phyloP scores from a whole-genome alignment of 495 filamentous ascomycete genomes.

The Rostrohypoxylon terebratum region DNA sequence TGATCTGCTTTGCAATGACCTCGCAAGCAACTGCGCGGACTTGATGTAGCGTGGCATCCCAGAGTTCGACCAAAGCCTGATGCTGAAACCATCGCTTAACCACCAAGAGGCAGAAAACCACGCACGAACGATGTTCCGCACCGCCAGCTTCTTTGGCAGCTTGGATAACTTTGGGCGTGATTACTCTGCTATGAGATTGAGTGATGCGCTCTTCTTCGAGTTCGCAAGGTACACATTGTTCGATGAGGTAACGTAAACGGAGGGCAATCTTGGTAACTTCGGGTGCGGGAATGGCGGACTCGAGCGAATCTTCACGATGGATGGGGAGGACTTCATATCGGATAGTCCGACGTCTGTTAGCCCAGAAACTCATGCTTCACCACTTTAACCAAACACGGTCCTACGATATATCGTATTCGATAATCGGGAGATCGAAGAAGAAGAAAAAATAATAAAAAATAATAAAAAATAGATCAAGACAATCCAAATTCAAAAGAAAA shows the following conservation, averaged over 20 bases:
- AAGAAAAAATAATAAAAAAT: no score
- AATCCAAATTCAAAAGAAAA: neutral
- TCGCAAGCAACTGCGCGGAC: constrained; percentile 88
- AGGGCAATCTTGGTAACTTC: constrained; percentile 90
- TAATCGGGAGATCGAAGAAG: neutral
- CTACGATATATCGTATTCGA: neutral
- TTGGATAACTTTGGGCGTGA: constrained; percentile 79
- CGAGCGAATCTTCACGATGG: constrained; percentile 61
- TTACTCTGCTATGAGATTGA: constrained; percentile 81
- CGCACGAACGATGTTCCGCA: constrained; percentile 76
- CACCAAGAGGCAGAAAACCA: constrained; percentile 85
- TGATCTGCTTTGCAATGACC: constrained; percentile 92
- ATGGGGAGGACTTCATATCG: constrained; percentile 69
- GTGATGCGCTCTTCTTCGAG: constrained; percentile 78
- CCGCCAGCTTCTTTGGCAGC: constrained; percentile 86
- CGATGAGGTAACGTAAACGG: constrained; percentile 89
- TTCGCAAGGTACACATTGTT: constrained; percentile 88
- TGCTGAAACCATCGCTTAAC: constrained; percentile 92
- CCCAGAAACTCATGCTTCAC: constrained; percentile 16
- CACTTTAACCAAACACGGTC: constrained; percentile 7
- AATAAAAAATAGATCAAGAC: no score
- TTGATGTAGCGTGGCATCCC: constrained; percentile 87
- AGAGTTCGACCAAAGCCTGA: constrained; percentile 84
- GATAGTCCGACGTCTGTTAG: constrained; percentile 35
- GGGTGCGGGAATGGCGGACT: constrained; percentile 72